Evolutionary conservation across 306 rosid species (phyloP).

Genomic region (Herpetospermum pedunculosum): DNA sequence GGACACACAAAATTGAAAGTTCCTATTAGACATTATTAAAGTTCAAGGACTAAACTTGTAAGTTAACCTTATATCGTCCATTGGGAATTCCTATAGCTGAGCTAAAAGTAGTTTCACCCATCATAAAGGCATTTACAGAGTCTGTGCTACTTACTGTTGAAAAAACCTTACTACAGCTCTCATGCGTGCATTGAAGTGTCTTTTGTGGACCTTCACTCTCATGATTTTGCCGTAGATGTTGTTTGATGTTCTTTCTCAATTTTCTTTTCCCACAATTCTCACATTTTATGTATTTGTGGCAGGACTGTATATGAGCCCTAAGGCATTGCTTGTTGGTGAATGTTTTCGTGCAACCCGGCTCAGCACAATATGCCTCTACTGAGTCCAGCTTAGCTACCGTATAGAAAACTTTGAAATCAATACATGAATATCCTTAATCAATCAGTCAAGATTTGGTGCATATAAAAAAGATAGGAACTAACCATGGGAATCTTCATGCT

Average conservation of each 20-base stretch:
- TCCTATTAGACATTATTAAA: too few species aligned
- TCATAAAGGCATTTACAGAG: not conserved
- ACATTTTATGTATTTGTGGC: conserved; percentile 49
- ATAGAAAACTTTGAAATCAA: not conserved
- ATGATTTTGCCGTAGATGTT: conserved; percentile 41
- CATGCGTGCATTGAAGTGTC: conserved; percentile 32
- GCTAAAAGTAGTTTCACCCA: not conserved
- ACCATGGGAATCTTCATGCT: conserved; percentile 76
- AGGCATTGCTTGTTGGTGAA: conserved; percentile 53
- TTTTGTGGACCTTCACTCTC: conserved; percentile 21
- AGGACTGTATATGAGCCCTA: conserved; percentile 48
- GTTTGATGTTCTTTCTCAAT: conserved; percentile 62
- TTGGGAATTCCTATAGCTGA: not conserved
- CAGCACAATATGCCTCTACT: conserved; percentile 47
- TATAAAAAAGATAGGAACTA: conserved; percentile 3
- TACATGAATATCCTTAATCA: not conserved
- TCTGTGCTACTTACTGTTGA: conserved; percentile 35
- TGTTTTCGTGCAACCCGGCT: conserved; percentile 53
- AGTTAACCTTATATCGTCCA: too few species aligned
- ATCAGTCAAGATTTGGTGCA: not conserved
- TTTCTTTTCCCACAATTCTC: conserved; percentile 49
- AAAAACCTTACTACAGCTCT: conserved; percentile 42
- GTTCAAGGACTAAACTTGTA: too few species aligned
- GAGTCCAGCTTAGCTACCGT: conserved; percentile 57
- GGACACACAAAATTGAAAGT: too few species aligned